phyloP scores from a whole-genome alignment of 345 rosid species.

The Triadica sebifera region DNA sequence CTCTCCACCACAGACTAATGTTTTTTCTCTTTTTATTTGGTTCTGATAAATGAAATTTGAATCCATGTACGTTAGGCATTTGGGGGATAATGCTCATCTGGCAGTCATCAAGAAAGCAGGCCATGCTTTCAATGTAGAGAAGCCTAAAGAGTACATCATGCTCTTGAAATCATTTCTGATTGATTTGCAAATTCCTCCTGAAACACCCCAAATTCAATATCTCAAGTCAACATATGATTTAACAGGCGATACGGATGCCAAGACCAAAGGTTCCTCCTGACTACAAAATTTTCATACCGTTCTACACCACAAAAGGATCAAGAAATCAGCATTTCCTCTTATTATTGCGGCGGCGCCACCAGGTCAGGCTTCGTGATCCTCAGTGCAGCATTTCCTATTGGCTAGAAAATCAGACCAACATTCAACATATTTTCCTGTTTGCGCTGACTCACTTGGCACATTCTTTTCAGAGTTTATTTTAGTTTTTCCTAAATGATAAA shows the following conservation, averaged over 20 bases:
- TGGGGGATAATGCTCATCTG: conserved; percentile 57
- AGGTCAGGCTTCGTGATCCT: too few relatives aligned
- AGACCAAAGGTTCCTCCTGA: background rate
- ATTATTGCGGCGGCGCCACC: too few relatives aligned
- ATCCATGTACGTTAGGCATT: conserved; percentile 31
- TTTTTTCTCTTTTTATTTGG: background rate
- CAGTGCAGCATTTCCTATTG: too few relatives aligned
- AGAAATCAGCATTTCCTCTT: too few relatives aligned
- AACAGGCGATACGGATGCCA: background rate
- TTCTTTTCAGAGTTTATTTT: too few relatives aligned
- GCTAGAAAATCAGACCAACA: too few relatives aligned
- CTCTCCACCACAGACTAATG: too few relatives aligned
- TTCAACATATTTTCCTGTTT: too few relatives aligned
- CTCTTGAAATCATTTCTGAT: conserved; percentile 54
- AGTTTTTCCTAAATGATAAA: too few relatives aligned
- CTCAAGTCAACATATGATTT: background rate
- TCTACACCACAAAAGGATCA: too few relatives aligned
- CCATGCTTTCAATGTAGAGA: conserved; percentile 61
- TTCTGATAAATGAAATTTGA: background rate
- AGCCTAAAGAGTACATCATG: conserved; percentile 43
- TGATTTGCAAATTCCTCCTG: conserved; percentile 23
- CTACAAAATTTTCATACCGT: background rate
- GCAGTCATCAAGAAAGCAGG: conserved; percentile 59
- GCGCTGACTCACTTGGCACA: too few relatives aligned
- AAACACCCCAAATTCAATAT: background rate